Evolutionary conservation across 228 moss, liverwort and hornwort species (phyloP), one percentile per base, ranked within the genome.

Genomic region (Sphagnum fallax): DNA sequence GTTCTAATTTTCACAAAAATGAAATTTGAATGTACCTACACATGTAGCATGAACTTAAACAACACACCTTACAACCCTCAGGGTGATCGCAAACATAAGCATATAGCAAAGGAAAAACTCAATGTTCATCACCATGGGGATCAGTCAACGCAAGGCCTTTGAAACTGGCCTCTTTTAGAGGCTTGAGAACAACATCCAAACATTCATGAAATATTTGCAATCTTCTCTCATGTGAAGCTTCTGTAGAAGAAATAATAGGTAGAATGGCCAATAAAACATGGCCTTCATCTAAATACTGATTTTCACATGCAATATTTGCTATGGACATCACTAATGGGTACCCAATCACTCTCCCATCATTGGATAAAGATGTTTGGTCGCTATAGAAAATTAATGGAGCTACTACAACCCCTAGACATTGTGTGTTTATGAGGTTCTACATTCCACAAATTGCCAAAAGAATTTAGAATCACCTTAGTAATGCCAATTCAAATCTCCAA

Each of bases 231-330:
- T 71, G 16, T 15, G 60, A 48, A 48, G 48, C 48, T 10, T 62
- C 50, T 4, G 32, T 47, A 47, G 32, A 8, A 6, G 61, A 50
- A 47, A 71, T 5, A 7, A 71, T 63, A 16, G 61, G 62, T 50
- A 71, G 51, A 5, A 71, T 50, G 5, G 70, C 70, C 5, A 71
- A 52, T 7, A 71, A 53, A 5, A 49, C 16, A 63, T 71, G 70
- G 47, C 70, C 62, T 10, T 71, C 61, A 50, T 71, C 70, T 49
- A 71, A 49, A 61, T 50, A 61, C 3, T 62, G 14, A 5, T 62
- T 51, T 61, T 61, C 61, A 52, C 70, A 71, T n/a, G 70, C 4
- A 10, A 71, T 71, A 15, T 71, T 71, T 61, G 47, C 70, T 5
- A n/a, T 8, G 8, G 48, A 12, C 62, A 71, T 62, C 14, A 71